Percentiles rank a stretch among this genome's conserved stretches.
These are phyloP conservation scores for Lactifluus hygrophoroides DNA, from an alignment of 768 basidiomycete species.

Conservation along the genomic window DNA sequence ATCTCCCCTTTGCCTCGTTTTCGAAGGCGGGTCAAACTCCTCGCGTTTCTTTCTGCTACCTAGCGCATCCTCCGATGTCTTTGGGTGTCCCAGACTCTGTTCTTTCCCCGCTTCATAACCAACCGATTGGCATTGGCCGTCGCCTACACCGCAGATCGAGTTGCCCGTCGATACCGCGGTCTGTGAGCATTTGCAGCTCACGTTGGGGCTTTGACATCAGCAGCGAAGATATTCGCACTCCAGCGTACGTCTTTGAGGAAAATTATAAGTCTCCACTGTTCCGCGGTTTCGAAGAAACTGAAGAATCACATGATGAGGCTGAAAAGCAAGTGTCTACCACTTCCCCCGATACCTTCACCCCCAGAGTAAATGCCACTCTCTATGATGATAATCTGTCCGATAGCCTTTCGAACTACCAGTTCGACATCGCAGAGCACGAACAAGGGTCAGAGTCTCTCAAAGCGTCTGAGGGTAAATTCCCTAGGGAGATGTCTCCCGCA, in stretches of 20 bases:
- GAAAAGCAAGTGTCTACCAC: background rate
- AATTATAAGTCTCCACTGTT: constrained; percentile 6
- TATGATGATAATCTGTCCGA: constrained; percentile 3
- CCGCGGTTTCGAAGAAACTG: background rate
- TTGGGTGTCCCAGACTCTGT: background rate
- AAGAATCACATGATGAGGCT: background rate
- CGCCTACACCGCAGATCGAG: constrained; percentile 12
- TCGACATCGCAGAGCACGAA: background rate
- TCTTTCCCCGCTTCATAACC: background rate
- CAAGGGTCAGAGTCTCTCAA: background rate
- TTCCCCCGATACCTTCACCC: background rate
- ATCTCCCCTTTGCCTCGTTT: background rate
- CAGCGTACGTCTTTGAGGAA: background rate
- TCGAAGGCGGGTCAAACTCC: background rate
- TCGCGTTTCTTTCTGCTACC: background rate
- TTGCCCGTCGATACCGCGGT: constrained; percentile 13
- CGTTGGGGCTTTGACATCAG: background rate
- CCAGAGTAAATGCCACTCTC: background rate
- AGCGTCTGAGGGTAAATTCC: background rate
- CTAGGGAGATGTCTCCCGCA: background rate
- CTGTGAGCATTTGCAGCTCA: constrained; percentile 6
- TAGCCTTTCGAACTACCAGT: constrained; percentile 7
- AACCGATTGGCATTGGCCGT: background rate
- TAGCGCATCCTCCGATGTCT: background rate
- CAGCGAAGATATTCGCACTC: background rate